Evolutionary conservation across 192 early-diverging fungal species (phyloP), one percentile per base, ranked within the genome.

Genomic region (Physocladia obscura): DNA sequence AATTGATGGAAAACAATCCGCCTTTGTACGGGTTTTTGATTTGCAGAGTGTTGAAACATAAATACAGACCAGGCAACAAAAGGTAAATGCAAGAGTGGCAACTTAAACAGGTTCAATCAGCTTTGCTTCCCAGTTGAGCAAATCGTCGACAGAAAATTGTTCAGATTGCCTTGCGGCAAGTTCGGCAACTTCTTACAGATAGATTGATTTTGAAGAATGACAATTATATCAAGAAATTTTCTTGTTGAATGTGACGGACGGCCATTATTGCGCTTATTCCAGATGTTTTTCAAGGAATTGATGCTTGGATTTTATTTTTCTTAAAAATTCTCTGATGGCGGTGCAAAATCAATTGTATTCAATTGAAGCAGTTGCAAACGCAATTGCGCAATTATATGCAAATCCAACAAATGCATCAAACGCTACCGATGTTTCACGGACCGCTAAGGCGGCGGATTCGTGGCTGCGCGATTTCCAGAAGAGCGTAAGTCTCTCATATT

Each of bases 401-500:
- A 6, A 35, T 21, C 15, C 51, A 11, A n/a, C n/a, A n/a, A n/a
- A n/a, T n/a, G 6, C 24, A 8, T 13, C 51, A 26, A 8, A 6
- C 13, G 30, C 29, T 19, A 15, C 38, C 39, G 26, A 44, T n/a
- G n/a, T 8, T 13, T 8, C 57, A 6, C n/a, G 2, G 19, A 0
- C 31, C 22, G 54, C 52, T 21, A 49, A 11, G 40, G 68, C 47
- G 59, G 93, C 94, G 13, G 85, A 87, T 73, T 64, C 68, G 31
- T 96, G 93, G 92, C 82, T 98, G 61, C 84, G 91, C 59, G 77
- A 76, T 59, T 98, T 94, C 70, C 95, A 95, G 79, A 91, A 92
- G 71, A 92, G 87, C 77, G 93, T 93, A 81, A 63, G 84, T 39
- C 31, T 15, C n/a, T n/a, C n/a, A n/a, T n/a, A n/a, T n/a, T n/a